Conservation (phyloP, 441 rosid genomes). For the Populus hybrid region DNA sequence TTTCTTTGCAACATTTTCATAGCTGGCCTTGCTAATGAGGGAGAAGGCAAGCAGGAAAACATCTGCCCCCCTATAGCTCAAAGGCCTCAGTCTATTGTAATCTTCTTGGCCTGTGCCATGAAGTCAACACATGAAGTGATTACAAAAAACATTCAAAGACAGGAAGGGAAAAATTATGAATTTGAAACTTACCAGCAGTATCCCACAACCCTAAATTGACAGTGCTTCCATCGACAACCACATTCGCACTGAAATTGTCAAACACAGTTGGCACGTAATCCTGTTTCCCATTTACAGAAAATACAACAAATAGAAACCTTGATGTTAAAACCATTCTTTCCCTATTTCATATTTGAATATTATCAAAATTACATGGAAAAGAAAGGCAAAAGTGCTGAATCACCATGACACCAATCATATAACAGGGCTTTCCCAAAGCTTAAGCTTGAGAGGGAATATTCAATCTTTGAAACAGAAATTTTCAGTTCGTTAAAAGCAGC, state of each 20-base stretch:
- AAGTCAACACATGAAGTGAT: background rate
- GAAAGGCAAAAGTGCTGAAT: background rate
- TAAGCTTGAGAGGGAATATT: background rate
- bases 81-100: slow-evolving; percentile 81
- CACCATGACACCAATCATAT: background rate
- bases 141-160: background rate
- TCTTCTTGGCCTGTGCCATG: slow-evolving; percentile 81
- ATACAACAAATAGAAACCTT: slow-evolving; percentile 2
- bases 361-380: background rate
- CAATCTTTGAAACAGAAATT: background rate
- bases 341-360: background rate
- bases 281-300: slow-evolving; percentile 34
- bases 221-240: slow-evolving; percentile 89
- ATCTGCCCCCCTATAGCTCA: slow-evolving; percentile 95
- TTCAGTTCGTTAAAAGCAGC: background rate
- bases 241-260: slow-evolving; percentile 93
- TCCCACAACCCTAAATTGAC: slow-evolving; percentile 94
- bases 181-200: slow-evolving; percentile 64
- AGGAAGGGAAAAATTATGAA: background rate
- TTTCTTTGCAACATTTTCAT: slow-evolving; percentile 85
- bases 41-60: slow-evolving; percentile 89
- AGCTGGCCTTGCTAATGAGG: slow-evolving; percentile 93
- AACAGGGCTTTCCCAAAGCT: background rate
- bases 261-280: slow-evolving; percentile 96
- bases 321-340: slow-evolving; percentile 6